A percentile compares a stretch with the other conserved stretches of the same genome.
These are phyloP conservation scores for Aureobasidium sp. DNA, from an alignment of 2,329 filamentous ascomycete genomes.

Conservation along the genomic window DNA sequence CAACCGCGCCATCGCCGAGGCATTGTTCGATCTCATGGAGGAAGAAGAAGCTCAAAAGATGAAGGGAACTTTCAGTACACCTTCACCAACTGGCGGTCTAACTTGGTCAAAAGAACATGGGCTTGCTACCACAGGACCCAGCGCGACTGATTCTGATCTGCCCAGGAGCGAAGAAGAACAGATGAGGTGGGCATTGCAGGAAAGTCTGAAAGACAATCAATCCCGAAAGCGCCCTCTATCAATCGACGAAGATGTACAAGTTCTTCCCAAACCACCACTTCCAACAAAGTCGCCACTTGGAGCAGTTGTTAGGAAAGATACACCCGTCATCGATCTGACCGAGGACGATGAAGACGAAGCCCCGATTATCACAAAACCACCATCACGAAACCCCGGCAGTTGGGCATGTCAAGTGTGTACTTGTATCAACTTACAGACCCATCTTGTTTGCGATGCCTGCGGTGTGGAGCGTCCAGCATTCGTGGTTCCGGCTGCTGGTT, in stretches of 20 bases:
- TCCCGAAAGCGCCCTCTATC: slow-evolving; percentile 8
- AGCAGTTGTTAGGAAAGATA: neutral
- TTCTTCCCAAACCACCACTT: neutral
- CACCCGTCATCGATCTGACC: neutral
- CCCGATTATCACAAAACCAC: neutral
- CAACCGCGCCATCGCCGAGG: slow-evolving; percentile 75
- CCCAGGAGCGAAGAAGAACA: slow-evolving; percentile 28
- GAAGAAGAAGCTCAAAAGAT: slow-evolving; percentile 54
- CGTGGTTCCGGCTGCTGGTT: neutral
- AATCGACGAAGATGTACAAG: neutral
- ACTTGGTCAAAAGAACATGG: slow-evolving; percentile 30
- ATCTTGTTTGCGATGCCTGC: slow-evolving; percentile 53
- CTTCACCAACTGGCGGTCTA: slow-evolving; percentile 42
- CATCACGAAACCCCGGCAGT: neutral
- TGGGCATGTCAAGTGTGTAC: slow-evolving; percentile 56
- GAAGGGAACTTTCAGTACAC: slow-evolving; percentile 47
- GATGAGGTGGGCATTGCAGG: slow-evolving; percentile 28
- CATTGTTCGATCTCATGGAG: slow-evolving; percentile 76
- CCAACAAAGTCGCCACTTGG: neutral
- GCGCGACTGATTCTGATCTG: neutral
- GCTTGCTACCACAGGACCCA: slow-evolving; percentile 20
- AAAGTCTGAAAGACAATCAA: slow-evolving; percentile 19
- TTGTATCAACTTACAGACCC: slow-evolving; percentile 50
- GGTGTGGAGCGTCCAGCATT: slow-evolving; percentile 44
- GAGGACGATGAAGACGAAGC: neutral